Percentiles rank a stretch among this genome's conserved stretches.
Evolutionary conservation across 2,329 filamentous ascomycete genomes (phyloP).

Genomic region (Bipolaris bicolor): DNA sequence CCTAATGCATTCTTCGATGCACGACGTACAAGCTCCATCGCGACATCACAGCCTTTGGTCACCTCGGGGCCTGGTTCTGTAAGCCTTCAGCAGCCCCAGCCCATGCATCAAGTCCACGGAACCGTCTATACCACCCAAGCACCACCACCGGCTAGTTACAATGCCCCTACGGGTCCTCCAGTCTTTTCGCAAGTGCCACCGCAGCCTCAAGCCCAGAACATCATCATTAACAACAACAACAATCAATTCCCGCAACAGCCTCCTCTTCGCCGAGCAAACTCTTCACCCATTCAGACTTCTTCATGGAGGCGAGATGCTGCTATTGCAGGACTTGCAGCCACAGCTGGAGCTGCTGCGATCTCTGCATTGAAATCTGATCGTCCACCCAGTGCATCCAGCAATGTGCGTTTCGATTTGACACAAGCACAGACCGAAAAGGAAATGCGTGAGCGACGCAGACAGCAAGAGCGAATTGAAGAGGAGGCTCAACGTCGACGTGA

Average conservation of each 20-base stretch:
- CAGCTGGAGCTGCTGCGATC: constrained; percentile 51
- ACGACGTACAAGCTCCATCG: constrained; percentile 57
- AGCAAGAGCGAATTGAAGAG: constrained; percentile 39
- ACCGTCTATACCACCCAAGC: constrained; percentile 65
- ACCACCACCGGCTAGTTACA: constrained; percentile 49
- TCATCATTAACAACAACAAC: constrained; percentile 25
- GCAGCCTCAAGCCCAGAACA: constrained; percentile 29
- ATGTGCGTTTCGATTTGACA: constrained; percentile 64
- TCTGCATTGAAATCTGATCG: constrained; percentile 33
- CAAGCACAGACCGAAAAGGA: constrained; percentile 62
- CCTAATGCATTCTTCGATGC: constrained; percentile 65
- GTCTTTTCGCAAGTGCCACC: constrained; percentile 45
- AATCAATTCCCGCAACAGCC: constrained; percentile 24
- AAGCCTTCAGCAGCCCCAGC: constrained; percentile 84
- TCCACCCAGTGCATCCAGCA: constrained; percentile 45
- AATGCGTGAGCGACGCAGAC: constrained; percentile 44
- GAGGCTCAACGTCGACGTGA: constrained; percentile 31
- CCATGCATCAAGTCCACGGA: constrained; percentile 73
- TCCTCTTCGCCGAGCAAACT: constrained; percentile 52
- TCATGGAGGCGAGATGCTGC: constrained; percentile 52
- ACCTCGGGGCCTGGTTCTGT: constrained; percentile 57
- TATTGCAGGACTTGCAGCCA: constrained; percentile 52
- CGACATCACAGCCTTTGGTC: constrained; percentile 46
- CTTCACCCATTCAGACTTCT: constrained; percentile 53
- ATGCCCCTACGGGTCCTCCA: constrained; percentile 50